These are phyloP conservation scores for Eremochloa ophiuroides DNA, from an alignment of 176 grass and related monocot species.

Conservation along the genomic window DNA sequence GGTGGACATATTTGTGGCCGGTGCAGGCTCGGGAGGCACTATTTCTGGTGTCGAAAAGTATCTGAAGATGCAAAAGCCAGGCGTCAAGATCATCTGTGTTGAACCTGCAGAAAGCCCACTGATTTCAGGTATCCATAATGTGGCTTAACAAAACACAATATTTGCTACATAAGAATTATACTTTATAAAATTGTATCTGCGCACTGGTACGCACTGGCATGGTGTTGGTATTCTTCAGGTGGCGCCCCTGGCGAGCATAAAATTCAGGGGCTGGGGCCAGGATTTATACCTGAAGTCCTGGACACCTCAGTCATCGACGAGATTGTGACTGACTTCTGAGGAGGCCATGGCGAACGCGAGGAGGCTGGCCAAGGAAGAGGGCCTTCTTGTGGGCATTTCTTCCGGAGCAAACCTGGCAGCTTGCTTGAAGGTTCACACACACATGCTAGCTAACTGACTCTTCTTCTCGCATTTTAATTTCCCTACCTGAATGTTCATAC, in stretches of 20 bases:
- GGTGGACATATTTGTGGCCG: slow-evolving; percentile 40
- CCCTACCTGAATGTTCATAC: not conserved
- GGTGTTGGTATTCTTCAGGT: slow-evolving; percentile 37
- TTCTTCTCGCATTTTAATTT: not conserved
- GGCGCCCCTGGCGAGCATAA: slow-evolving; percentile 59
- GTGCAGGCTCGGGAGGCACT: slow-evolving; percentile 57
- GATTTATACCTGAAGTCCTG: slow-evolving; percentile 51
- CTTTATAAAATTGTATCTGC: not conserved
- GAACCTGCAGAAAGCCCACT: slow-evolving; percentile 63
- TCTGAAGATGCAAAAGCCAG: slow-evolving; percentile 64
- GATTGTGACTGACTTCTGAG: slow-evolving; percentile 42
- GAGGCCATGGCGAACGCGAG: slow-evolving; percentile 60
- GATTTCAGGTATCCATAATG: slow-evolving; percentile 28
- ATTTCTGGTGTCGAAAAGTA: slow-evolving; percentile 61
- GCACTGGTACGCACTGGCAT: not conserved
- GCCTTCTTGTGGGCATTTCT: slow-evolving; percentile 78
- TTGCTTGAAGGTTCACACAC: slow-evolving; percentile 58
- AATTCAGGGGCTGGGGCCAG: slow-evolving; percentile 72
- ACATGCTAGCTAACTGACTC: not conserved
- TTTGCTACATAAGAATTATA: not conserved
- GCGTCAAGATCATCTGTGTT: slow-evolving; percentile 58
- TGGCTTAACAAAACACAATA: not conserved
- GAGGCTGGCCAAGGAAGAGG: slow-evolving; percentile 78
- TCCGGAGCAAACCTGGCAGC: slow-evolving; percentile 86
- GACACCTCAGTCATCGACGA: slow-evolving; percentile 67